Evolutionary conservation across 106 monocot genomes (phyloP), one percentile per base, ranked within the genome.

Genomic region (Gastrodia elata): DNA sequence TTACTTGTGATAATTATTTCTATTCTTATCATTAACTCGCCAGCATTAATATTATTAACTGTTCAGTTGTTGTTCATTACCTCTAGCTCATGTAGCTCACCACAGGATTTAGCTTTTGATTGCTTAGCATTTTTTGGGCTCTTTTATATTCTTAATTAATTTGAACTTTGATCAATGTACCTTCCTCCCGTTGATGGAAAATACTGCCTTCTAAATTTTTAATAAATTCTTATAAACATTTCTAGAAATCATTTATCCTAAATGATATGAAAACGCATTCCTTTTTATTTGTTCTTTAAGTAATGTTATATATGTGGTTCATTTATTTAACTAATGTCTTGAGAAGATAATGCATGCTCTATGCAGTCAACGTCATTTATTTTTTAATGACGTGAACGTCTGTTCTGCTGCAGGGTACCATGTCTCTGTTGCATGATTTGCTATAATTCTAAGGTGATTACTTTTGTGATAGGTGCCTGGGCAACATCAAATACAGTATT

Each of bases 401-500:
- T n/a, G 30, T 78, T 56, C 36, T 28, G 3, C 80, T 73, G 76
- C 80, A 89, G 94, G 85, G 65, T 41, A 77, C 87, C 70, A 83
- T 89, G 43, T 80, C 87, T 71, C 94, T 89, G 72, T 75, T 89
- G 56, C 88, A 94, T 85, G 94, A 94, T 78, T 70, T 89, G 67
- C 5, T 36, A 28, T 20, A 61, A 41, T 5, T 2, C 24, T 26
- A 69, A 10, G 68, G 34, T 27, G 44, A 71, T 40, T 35, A 11
- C 38, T 1, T 77, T 33, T 65, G 27, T 52, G 57, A 32, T 75
- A 88, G 91, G 79, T 84, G 39, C 42, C 89, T 59, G 84, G 76
- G 48, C 97, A 92, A 42, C 90, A 84, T 69, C 92, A 86, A 73
- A 86, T 93, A 86, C 90, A 90, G 44, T 97, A 93, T 78, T 75